Percentiles rank a stretch among this genome's conserved stretches.
These are phyloP conservation scores for Pleodorina starrii DNA, from an alignment of 139 green algal genomes.

Conservation along the genomic window DNA sequence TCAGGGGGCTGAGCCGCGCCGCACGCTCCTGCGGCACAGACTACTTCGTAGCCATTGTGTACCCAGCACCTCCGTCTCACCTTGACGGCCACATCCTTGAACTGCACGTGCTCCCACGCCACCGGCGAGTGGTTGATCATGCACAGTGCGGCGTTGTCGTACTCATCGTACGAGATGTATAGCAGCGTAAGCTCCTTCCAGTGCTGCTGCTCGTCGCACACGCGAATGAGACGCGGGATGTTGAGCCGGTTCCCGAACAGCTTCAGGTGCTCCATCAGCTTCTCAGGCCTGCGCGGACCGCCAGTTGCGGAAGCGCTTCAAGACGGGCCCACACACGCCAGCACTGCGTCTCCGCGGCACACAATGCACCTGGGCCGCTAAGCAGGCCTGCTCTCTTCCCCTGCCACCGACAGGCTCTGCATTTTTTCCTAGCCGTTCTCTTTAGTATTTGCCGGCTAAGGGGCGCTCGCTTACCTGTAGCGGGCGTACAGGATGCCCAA, in stretches of 20 bases:
- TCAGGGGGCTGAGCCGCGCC: too few species aligned
- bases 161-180: slow-evolving; percentile 99
- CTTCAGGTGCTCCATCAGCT: slow-evolving; percentile 99
- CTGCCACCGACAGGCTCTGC: too few species aligned
- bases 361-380: too few species aligned
- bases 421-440: too few species aligned
- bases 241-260: slow-evolving; percentile 97
- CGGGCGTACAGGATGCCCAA: slow-evolving; percentile 90
- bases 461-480: slow-evolving; percentile 54
- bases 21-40: too few species aligned
- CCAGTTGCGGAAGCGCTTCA: too few species aligned
- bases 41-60: too few species aligned
- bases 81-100: slow-evolving; percentile 97
- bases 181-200: slow-evolving; percentile 98
- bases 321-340: too few species aligned
- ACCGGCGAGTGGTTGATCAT: slow-evolving; percentile 96
- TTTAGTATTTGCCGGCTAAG: too few species aligned
- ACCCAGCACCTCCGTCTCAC: slow-evolving; percentile 56
- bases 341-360: too few species aligned
- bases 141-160: slow-evolving; percentile 91
- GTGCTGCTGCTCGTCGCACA: slow-evolving; percentile 95
- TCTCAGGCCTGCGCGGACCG: slow-evolving; percentile 79
- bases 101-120: slow-evolving; percentile 97
- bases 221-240: slow-evolving; percentile 97
- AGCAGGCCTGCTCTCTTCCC: too few species aligned